Percentiles rank a stretch among this genome's conserved stretches.
Evolutionary conservation across 371 early-diverging fungal genomes (phyloP).

Genomic region (Mortierella sp.): DNA sequence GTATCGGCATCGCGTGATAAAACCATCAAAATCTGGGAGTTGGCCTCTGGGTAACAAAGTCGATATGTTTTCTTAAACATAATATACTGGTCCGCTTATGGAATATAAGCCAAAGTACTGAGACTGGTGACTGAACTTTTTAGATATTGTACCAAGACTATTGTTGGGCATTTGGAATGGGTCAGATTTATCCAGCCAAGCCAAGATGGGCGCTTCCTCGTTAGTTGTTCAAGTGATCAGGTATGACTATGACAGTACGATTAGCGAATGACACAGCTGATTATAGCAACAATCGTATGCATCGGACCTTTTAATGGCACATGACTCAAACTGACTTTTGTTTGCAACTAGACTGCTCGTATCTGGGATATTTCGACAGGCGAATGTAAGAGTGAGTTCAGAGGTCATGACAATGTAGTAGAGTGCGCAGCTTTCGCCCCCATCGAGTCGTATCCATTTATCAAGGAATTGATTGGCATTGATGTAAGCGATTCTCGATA

Average conservation of each 20-base stretch:
- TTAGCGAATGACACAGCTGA: background rate
- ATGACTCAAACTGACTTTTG: background rate
- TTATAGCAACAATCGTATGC: background rate
- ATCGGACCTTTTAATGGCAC: background rate
- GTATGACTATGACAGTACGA: slow-evolving; percentile 54
- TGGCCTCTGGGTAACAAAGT: slow-evolving; percentile 75
- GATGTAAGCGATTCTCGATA: slow-evolving; percentile 59
- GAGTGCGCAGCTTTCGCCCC: slow-evolving; percentile 92
- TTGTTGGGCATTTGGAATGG: slow-evolving; percentile 89
- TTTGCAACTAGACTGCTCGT: slow-evolving; percentile 72
- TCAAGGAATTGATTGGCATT: slow-evolving; percentile 78
- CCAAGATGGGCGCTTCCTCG: slow-evolving; percentile 80
- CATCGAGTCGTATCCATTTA: slow-evolving; percentile 66
- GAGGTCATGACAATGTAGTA: slow-evolving; percentile 96
- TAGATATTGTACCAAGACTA: slow-evolving; percentile 86
- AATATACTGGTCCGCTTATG: background rate
- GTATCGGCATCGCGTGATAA: slow-evolving; percentile 91
- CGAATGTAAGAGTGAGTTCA: slow-evolving; percentile 80
- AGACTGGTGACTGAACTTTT: background rate
- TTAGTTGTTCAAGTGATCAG: slow-evolving; percentile 90
- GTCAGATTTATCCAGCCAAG: slow-evolving; percentile 78
- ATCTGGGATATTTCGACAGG: slow-evolving; percentile 86
- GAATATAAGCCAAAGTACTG: background rate
- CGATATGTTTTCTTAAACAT: background rate
- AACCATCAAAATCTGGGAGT: slow-evolving; percentile 92